Evolutionary conservation across 2,329 filamentous ascomycete genomes (phyloP).

Genomic region (Fusarium chaquense): DNA sequence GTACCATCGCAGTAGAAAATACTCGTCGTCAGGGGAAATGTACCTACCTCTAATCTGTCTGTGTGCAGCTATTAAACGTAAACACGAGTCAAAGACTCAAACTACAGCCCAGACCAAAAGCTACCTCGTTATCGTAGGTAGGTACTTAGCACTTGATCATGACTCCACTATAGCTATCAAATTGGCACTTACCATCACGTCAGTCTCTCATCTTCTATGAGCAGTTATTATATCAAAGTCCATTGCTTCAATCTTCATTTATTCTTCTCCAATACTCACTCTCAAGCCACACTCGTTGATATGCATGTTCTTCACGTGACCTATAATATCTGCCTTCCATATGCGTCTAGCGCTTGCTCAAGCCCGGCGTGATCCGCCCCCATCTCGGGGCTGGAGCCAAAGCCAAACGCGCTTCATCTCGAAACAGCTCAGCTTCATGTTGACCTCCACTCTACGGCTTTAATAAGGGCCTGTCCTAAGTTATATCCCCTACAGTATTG

Average conservation of each 20-base stretch:
- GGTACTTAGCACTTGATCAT: conserved; percentile 2
- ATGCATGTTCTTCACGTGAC: conserved; percentile 31
- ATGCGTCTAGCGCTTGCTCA: conserved; percentile 22
- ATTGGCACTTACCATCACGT: background rate
- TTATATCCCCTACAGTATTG: background rate
- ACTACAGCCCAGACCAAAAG: conserved; percentile 21
- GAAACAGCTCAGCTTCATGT: conserved; percentile 14
- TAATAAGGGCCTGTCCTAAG: conserved; percentile 18
- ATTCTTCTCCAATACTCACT: background rate
- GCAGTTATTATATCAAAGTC: background rate
- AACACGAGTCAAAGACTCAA: conserved; percentile 35
- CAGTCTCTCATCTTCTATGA: background rate
- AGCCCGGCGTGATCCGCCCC: conserved; percentile 4
- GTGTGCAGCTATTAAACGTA: background rate
- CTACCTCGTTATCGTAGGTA: background rate
- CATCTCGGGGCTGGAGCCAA: conserved; percentile 16
- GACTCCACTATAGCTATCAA: conserved; percentile 21
- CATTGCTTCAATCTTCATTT: conserved; percentile 1
- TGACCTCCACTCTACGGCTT: conserved; percentile 25
- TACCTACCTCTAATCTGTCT: background rate
- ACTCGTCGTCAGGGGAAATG: conserved; percentile 11
- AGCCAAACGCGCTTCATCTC: conserved; percentile 32
- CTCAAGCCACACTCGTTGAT: conserved; percentile 1
- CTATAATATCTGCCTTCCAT: conserved; percentile 16
- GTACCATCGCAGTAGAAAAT: background rate